phyloP scores from a whole-genome alignment of 306 rosid genomes.

The Malus domestica region ASM211411v1 NC_041800.1:9741001-9741500 shows the following conservation, averaged over 20 bases:
- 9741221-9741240: background rate
- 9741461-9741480: conserved; percentile 72
- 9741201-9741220: background rate
- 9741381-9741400: background rate
- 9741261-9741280: background rate
- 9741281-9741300: background rate
- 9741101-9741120: background rate
- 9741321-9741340: background rate
- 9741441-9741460: conserved; percentile 68
- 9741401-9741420: background rate
- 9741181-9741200: background rate
- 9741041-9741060: conserved; percentile 57
- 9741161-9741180: background rate
- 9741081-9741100: conserved; percentile 66
- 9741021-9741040: conserved; percentile 85
- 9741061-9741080: conserved; percentile 79
- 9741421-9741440: conserved; percentile 40
- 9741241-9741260: background rate
- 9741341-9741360: background rate
- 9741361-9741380: background rate
- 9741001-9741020: conserved; percentile 84
- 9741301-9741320: background rate
- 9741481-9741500: conserved; percentile 97
- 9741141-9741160: background rate
- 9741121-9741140: background rate